A percentile compares a stretch with the other conserved stretches of the same genome.
Evolutionary conservation across 1,139 yeast genomes (phyloP).

Genomic region (Blastobotrys elegans): DNA sequence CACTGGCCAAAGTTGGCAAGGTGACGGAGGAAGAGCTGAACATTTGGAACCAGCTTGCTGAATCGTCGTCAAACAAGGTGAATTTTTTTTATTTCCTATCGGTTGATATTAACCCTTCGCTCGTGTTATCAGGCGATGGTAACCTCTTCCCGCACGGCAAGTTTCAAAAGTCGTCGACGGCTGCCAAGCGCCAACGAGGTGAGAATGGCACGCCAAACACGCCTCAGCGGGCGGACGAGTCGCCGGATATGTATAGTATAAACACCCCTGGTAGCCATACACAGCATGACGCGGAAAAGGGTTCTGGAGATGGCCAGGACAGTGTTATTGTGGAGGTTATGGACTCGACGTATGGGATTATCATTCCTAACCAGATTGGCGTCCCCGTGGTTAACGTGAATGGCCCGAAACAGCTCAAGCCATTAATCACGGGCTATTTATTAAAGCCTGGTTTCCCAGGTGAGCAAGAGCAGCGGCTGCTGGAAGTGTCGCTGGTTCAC

Average conservation of each 20-base stretch:
- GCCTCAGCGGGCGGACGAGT: conserved; percentile 32
- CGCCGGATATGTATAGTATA: conserved; percentile 39
- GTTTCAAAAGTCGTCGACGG: conserved; percentile 10
- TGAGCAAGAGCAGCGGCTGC: conserved; percentile 19
- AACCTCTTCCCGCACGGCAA: conserved; percentile 29
- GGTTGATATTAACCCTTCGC: conserved; percentile 58
- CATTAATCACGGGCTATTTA: conserved; percentile 16
- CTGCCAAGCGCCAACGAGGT: conserved; percentile 9
- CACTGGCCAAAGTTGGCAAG: conserved; percentile 34
- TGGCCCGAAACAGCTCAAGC: conserved; percentile 41
- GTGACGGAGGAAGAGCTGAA: conserved; percentile 34
- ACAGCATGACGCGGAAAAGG: conserved; percentile 12
- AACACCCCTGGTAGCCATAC: conserved; percentile 32
- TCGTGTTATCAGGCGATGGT: conserved; percentile 41
- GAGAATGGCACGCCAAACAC: conserved; percentile 27
- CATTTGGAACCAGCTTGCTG: conserved; percentile 30
- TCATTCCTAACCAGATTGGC: conserved; percentile 26
- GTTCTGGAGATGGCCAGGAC: conserved; percentile 21
- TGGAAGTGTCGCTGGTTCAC: conserved; percentile 32
- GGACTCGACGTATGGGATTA: conserved; percentile 56
- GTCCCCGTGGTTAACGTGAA: conserved; percentile 10
- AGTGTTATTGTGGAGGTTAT: conserved; percentile 29
- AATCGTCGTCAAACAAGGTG: conserved; percentile 41
- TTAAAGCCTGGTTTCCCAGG: conserved; percentile 18
- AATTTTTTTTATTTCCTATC: conserved; percentile 67